Evolutionary conservation across 495 filamentous ascomycete species (phyloP), one percentile per base, ranked within the genome.

Genomic region (Penicillium bialowiezense): DNA sequence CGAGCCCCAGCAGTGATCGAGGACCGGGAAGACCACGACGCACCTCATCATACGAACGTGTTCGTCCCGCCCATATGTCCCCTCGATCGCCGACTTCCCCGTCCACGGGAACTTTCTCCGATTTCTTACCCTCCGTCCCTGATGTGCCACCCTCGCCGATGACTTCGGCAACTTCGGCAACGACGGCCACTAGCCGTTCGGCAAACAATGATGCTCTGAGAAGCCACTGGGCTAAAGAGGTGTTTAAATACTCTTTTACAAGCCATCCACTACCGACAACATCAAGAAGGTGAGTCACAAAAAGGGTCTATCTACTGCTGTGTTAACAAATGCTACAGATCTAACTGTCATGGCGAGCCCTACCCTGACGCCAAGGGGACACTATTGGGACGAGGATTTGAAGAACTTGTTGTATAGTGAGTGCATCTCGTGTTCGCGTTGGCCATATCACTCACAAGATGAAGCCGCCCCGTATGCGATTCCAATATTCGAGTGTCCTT

Each of bases 401-500:
- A 72, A 17, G 54, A 69, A 33, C 42, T 73, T 3, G 52, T 79
- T 21, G 67, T 80, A 37, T 40, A 78, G 81, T 79, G 59, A 55
- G 75, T 50, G n/a, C n/a, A n/a, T n/a, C n/a, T n/a, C n/a, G n/a
- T n/a, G n/a, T n/a, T n/a, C n/a, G n/a, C n/a, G n/a, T n/a, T n/a
- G 14, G 6, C 6, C 14, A 14, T 21, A 29, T 19, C 17, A n/a
- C 41, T 58, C 24, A 56, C 48, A 12, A 19, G 9, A 7, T 28
- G 43, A 49, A 78, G 71, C 54, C 63, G 56, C 38, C 70, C 75
- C 40, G 54, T 60, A 15, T 60, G 62, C 31, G 56, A 69, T 17
- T 73, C 74, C 13, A 67, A 79, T 23, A 63, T 87, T 31, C 71
- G 62, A 10, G 74, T 85, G 33, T 70, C 70, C 24, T 73, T 87